Base-by-base conservation (phyloP, 495 filamentous ascomycete species). In the Trichoderma asperelloides region DNA sequence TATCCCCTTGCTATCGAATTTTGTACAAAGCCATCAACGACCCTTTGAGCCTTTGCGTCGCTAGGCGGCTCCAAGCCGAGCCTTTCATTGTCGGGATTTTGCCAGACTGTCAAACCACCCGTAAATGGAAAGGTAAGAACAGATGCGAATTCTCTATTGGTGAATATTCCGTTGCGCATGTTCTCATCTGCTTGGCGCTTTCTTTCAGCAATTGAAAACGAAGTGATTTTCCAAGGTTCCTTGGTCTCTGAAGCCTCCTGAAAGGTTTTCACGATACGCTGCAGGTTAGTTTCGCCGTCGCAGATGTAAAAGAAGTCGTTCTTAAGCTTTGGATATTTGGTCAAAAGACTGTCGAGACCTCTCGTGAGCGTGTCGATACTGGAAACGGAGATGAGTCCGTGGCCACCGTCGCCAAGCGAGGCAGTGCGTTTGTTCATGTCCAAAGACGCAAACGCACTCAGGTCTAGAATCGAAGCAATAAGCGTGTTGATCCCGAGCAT, bases 221-320 rank as follows among this genome's bases (percentile, higher is more conserved):
- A 60, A 4, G 55, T 28, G 27, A 60, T 33, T 13, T 60, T 13
- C 55, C 55, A 60, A 8, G 55, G 55, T 11, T 60, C 55, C 12
- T 60, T 30, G 25, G 55, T 15, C 9, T 60, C 55, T 23, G 55
- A 60, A 18, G 55, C 55, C 6, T 27, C 55, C 25, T 60, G 25
- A 7, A 60, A 60, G 25, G 23, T 30, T 30, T 60, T 60, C 1
- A 60, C 55, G 11, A 60, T 28, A 11, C 25, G 55, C 27, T 60
- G 55, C 55, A 60, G 4, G 25, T 11, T 60, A 11, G 55, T 60
- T 18, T 60, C 55, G 25, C 55, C 55, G 55, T 60, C 55, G 55
- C 55, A 60, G 55, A 60, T 60, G 55, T 60, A 60, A 25, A 60
- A 30, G 55, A 60, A 60, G 55, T 25, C 25, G 23, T 60, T 60